Conservation (phyloP, 352 stramenopile species). For the Pythium brassicae region DNA sequence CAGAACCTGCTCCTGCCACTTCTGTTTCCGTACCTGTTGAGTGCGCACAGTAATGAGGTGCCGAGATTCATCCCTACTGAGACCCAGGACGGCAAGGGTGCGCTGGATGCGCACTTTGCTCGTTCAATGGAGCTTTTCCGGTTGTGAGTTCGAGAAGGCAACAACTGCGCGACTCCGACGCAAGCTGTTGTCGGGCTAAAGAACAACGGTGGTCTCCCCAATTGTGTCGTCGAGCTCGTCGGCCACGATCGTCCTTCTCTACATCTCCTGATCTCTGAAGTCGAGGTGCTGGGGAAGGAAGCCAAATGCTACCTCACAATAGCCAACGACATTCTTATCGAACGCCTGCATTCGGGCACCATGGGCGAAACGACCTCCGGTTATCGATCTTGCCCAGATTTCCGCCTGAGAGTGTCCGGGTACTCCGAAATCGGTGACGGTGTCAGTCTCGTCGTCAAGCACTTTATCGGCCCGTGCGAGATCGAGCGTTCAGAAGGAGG, state of each 20-base stretch:
- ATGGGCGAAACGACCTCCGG: too few relatives aligned
- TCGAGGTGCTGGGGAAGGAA: too few relatives aligned
- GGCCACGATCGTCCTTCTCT: constrained; percentile 3
- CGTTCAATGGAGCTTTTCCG: constrained; percentile 12
- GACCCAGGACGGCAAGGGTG: constrained; percentile 22
- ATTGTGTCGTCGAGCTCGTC: constrained; percentile 21
- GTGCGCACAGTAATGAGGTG: neutral
- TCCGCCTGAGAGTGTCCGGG: too few relatives aligned
- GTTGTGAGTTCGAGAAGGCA: constrained; percentile 11
- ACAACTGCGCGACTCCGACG: constrained; percentile 17
- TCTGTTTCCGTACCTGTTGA: constrained; percentile 15
- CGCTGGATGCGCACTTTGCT: constrained; percentile 24
- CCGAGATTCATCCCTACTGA: constrained; percentile 24
- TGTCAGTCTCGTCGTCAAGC: too few relatives aligned
- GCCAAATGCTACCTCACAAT: too few relatives aligned
- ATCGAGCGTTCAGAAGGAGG: too few relatives aligned
- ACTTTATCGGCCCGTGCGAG: too few relatives aligned
- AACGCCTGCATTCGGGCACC: too few relatives aligned
- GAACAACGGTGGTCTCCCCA: constrained; percentile 16
- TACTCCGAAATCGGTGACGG: too few relatives aligned
- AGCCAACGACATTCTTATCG: too few relatives aligned
- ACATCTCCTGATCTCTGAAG: too few relatives aligned
- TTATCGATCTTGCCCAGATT: too few relatives aligned
- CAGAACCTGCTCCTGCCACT: constrained; percentile 19
- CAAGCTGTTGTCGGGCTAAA: constrained; percentile 20